Conservation (phyloP, 2,329 filamentous ascomycete genomes). For the Cladosporium sp. region DNA sequence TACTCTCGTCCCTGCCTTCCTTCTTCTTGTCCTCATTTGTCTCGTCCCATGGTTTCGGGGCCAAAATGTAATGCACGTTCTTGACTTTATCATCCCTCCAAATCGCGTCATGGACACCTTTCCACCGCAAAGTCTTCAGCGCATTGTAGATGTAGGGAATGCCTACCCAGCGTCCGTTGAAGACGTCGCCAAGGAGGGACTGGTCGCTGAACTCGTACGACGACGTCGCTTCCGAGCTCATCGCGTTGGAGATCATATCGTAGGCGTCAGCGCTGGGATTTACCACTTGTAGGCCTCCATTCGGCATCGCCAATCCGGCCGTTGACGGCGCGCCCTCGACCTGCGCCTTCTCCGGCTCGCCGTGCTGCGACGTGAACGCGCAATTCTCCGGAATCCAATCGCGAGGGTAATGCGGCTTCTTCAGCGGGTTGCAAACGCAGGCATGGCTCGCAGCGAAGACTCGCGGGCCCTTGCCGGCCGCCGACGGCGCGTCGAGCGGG, state of each 20-base stretch:
- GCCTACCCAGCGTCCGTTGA: constrained; percentile 51
- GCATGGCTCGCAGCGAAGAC: constrained; percentile 82
- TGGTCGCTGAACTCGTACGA: constrained; percentile 57
- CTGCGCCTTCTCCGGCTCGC: constrained; percentile 46
- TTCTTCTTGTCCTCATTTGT: constrained; percentile 34
- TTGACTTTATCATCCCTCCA: constrained; percentile 56
- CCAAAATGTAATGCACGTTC: constrained; percentile 57
- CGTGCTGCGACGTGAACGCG: constrained; percentile 55
- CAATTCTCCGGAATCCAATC: constrained; percentile 62
- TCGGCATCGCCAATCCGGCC: constrained; percentile 52
- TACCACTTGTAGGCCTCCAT: constrained; percentile 57
- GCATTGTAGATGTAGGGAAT: constrained; percentile 58
- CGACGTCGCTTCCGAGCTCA: constrained; percentile 40
- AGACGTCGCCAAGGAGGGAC: constrained; percentile 52
- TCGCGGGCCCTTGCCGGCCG: constrained; percentile 49
- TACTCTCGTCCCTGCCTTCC: constrained; percentile 39
- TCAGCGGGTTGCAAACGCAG: constrained; percentile 77
- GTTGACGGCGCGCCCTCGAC: constrained; percentile 43
- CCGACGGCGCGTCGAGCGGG: constrained; percentile 54
- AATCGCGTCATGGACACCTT: constrained; percentile 52
- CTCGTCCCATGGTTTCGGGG: constrained; percentile 60
- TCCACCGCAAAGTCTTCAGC: constrained; percentile 52
- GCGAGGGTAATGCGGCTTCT: constrained; percentile 69
- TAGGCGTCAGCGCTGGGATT: constrained; percentile 50
- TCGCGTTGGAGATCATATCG: constrained; percentile 43